Conservation (phyloP, 768 basidiomycete species). For the Xerocomus potaroensis region DNA sequence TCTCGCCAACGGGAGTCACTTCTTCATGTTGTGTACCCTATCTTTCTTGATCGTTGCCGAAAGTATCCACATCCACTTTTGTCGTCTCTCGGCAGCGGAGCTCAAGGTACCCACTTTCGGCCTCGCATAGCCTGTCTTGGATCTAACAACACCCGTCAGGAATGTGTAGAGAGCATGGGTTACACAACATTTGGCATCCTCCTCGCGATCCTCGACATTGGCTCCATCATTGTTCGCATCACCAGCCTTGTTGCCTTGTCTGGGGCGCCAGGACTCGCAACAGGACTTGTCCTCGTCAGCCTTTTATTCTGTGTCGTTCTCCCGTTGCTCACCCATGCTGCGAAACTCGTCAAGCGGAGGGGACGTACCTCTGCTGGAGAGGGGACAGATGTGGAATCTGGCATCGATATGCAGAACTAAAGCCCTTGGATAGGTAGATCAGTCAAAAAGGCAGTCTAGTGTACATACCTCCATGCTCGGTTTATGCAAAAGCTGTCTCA, state of each 20-base stretch:
- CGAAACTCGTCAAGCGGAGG: background rate
- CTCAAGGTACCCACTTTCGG: slow-evolving; percentile 25
- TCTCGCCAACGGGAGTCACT: too few species aligned
- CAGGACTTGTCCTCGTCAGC: slow-evolving; percentile 11
- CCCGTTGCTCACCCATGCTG: background rate
- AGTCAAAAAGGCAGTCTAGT: too few species aligned
- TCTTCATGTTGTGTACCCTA: slow-evolving; percentile 13
- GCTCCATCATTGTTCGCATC: slow-evolving; percentile 16
- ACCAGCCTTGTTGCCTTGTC: slow-evolving; percentile 10
- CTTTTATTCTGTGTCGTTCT: slow-evolving; percentile 5
- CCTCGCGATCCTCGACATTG: slow-evolving; percentile 18
- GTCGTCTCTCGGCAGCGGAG: slow-evolving; percentile 17
- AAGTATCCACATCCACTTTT: slow-evolving; percentile 15
- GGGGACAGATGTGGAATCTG: too few species aligned
- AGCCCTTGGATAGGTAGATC: too few species aligned
- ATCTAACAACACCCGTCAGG: slow-evolving; percentile 1
- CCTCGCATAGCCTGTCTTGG: accelerated
- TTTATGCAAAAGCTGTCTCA: background rate
- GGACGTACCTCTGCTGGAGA: background rate
- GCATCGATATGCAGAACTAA: too few species aligned
- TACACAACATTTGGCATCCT: slow-evolving; percentile 15
- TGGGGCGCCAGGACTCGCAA: slow-evolving; percentile 8
- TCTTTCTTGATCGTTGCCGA: slow-evolving; percentile 10
- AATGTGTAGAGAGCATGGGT: slow-evolving; percentile 8
- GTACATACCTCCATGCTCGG: too few species aligned